Base-by-base conservation (phyloP, 306 rosid genomes). In the Prunus salicina region DNA sequence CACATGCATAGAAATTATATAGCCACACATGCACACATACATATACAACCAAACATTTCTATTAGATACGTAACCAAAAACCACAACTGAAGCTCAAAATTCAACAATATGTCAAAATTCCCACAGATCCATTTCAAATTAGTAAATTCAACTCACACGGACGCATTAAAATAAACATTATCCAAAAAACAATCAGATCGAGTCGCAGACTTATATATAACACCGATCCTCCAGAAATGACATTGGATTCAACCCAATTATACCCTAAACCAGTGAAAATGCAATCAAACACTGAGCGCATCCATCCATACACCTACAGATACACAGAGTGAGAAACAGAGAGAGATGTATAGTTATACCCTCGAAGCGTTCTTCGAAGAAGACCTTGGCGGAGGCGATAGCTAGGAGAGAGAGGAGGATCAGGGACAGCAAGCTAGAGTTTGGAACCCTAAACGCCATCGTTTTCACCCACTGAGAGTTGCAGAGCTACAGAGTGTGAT, bases 301-400 rank as follows among this genome's bases (percentile, higher is more conserved):
- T 60, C 22, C 3, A 49, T 52, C 80, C 64, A 28, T 24, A 61
- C 24, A 51, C 45, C 58, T 12, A 83, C 28, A 69, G 18, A 46
- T 7, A 75, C 64, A 64, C 64, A 64, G 65, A 69, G 22, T 24
- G 25, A 14, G 13, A 25, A 30, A 70, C 22, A 24, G 67, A 55
- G 20, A 34, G 52, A 28, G 69, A 72, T 45, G 32, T 24, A 78
- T 56, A 45, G 24, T 18, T n/a, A 79, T 88, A 95, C 99, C 99
- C 1, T 92, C 88, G 69, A 96, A 96, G 57, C 97, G 97, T 38
- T 96, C 99, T 78, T 96, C 99, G 82, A 96, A 92, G 90, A 87
- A 88, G 24, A 92, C 94, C 76, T 87, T 96, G 16, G 99, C 98
- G 4, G 96, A 91, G 61, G 91, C 88, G 82, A 87, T 18, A 2